Conservation (phyloP, 805 yeast genomes). For the Yarrowia keelungensis region DNA sequence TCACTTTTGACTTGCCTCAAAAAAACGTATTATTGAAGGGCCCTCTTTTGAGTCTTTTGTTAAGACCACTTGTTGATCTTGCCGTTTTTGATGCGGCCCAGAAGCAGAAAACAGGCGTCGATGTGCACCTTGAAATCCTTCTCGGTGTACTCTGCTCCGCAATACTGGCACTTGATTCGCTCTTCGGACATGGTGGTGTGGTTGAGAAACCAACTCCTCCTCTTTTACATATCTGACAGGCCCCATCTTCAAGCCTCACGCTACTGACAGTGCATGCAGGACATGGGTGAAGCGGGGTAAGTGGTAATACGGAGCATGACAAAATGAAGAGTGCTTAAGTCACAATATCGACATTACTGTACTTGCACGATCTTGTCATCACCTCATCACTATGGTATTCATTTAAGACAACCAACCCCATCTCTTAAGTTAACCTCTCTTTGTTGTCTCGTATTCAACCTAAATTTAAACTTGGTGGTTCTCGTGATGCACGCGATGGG, state of each 20-base stretch:
- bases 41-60: too few relatives aligned
- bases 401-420: too few relatives aligned
- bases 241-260: not conserved
- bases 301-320: too few relatives aligned
- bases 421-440: too few relatives aligned
- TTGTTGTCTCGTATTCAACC: slow-evolving; percentile 14
- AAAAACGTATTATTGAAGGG: not conserved
- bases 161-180: slow-evolving; percentile 9
- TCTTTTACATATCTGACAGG: not conserved
- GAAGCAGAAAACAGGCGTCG: slow-evolving; percentile 17
- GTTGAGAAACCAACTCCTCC: too few relatives aligned
- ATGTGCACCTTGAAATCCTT: slow-evolving; percentile 13
- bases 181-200: slow-evolving; percentile 3
- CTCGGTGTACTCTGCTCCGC: slow-evolving; percentile 9
- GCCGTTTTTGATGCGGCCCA: slow-evolving; percentile 10
- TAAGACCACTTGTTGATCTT: slow-evolving; percentile 15
- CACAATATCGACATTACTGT: too few relatives aligned
- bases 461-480: not conserved
- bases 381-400: too few relatives aligned
- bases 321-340: too few relatives aligned
- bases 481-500: slow-evolving; percentile 21
- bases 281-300: not conserved
- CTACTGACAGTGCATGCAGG: slow-evolving; percentile 3
- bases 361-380: too few relatives aligned
- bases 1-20: too few relatives aligned